Evolutionary conservation across 2,329 filamentous ascomycete genomes (phyloP), one percentile per base, ranked within the genome.

Genomic region (Hymenoscyphus albidus): DNA sequence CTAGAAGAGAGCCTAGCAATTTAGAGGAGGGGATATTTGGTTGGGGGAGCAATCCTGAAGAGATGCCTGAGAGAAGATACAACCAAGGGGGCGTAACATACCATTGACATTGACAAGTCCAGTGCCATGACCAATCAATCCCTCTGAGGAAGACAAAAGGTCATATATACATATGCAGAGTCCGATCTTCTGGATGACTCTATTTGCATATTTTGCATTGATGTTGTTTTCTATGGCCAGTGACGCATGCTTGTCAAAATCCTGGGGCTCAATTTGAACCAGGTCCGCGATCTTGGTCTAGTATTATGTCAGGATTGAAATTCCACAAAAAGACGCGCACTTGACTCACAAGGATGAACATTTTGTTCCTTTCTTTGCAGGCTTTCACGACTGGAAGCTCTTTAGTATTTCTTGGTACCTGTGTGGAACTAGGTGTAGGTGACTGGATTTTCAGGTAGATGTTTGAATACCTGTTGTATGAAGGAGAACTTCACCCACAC

Each of bases 131-230:
- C 94, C 93, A 70, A 99, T 97, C 32, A 97, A 81, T 38, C 95
- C 95, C 77, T 99, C 95, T 0, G 93, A 97, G 0, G 92, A 87
- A 79, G 90, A 91, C 5, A 96, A 80, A 13, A 99, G 81, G 75
- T 98, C 95, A 79, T 95, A 97, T 72, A 99, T 86, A 75, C 91
- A 94, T 71, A 99, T 89, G 74, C 93, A 97, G 3, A 99, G 87
- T 12, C 95, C 95, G 65, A 98, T 88, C 74, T 95, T 95, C 76
- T 97, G 94, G 67, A 99, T 92, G 61, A 92, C 89, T 78, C 94
- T 95, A 80, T 99, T 97, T 65, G 94, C 88, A 78, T 97, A 99
- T 79, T 99, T 99, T 68, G 88, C 84, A 76, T 99, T 98, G 79
- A 99, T 95, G 73, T 95, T 95, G 80, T 99, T 93, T 78, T 97